Conservation (phyloP, 78 protist species). For the Blattamonas nauphoetae region DNA sequence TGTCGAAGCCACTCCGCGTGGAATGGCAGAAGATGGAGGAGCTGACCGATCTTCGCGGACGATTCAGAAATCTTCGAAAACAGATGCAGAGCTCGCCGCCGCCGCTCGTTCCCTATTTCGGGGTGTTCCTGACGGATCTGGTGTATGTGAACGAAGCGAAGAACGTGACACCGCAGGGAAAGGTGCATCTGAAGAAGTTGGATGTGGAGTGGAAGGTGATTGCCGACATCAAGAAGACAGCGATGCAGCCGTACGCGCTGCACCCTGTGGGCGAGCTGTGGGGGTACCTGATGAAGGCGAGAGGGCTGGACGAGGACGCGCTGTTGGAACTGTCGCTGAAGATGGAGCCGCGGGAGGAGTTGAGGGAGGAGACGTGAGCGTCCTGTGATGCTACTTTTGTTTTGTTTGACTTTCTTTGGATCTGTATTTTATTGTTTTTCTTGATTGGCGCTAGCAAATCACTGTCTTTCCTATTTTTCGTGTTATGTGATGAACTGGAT, state of each 20-base stretch:
- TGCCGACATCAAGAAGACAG: background rate
- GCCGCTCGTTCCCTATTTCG: background rate
- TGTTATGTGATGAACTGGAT: no score
- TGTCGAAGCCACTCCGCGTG: no score
- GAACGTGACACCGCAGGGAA: background rate
- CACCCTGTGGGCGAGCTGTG: background rate
- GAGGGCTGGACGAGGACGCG: background rate
- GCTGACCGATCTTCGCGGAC: background rate
- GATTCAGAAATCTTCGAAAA: no score
- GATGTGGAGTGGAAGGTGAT: background rate
- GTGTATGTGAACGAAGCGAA: background rate
- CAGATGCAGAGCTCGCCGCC: background rate
- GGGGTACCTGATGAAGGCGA: background rate
- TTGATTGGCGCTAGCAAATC: no score
- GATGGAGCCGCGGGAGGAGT: no score
- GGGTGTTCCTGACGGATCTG: background rate
- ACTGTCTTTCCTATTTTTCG: no score
- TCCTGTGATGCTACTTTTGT: no score
- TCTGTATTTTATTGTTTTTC: no score
- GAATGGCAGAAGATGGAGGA: background rate
- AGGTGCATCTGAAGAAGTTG: no score
- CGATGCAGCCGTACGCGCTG: background rate
- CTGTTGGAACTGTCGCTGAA: no score
- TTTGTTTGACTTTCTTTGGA: no score
- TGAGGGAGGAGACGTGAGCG: no score